Conservation (phyloP, 2,329 filamentous ascomycete species). For the Colletotrichum sp. region DNA sequence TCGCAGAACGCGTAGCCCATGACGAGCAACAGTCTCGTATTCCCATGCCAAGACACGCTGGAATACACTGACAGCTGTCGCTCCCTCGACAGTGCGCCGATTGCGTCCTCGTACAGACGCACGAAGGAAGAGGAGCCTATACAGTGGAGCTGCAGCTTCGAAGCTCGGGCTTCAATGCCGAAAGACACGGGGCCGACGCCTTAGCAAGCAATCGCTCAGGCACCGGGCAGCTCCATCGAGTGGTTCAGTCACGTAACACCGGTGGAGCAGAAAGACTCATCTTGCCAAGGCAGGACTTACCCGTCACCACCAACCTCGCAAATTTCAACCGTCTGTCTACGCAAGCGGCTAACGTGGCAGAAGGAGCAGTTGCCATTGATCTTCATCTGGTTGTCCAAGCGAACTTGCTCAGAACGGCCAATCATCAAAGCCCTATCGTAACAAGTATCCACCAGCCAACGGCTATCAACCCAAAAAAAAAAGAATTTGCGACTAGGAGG, state of each 20-base stretch:
- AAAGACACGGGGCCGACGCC: neutral
- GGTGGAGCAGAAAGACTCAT: neutral
- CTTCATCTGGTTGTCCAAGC: neutral
- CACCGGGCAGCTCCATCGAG: neutral
- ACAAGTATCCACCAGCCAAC: neutral
- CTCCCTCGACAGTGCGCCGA: neutral
- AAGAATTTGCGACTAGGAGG: neutral
- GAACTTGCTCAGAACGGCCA: neutral
- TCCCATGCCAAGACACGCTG: neutral
- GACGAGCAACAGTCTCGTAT: neutral
- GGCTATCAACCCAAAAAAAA: neutral
- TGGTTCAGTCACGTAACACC: conserved; percentile 2
- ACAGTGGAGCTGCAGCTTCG: conserved; percentile 4
- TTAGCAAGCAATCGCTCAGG: neutral
- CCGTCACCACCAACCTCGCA: neutral
- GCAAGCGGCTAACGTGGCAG: neutral
- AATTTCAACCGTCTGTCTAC: neutral
- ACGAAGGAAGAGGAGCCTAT: conserved; percentile 9
- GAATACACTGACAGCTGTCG: neutral
- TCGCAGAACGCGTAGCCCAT: neutral
- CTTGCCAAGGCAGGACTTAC: neutral
- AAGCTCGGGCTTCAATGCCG: conserved; percentile 12
- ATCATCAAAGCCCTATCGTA: neutral
- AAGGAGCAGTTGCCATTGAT: neutral
- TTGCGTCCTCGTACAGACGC: neutral